Conservation (phyloP, 257 asterid species). For the Nicotiana undulata region DNA sequence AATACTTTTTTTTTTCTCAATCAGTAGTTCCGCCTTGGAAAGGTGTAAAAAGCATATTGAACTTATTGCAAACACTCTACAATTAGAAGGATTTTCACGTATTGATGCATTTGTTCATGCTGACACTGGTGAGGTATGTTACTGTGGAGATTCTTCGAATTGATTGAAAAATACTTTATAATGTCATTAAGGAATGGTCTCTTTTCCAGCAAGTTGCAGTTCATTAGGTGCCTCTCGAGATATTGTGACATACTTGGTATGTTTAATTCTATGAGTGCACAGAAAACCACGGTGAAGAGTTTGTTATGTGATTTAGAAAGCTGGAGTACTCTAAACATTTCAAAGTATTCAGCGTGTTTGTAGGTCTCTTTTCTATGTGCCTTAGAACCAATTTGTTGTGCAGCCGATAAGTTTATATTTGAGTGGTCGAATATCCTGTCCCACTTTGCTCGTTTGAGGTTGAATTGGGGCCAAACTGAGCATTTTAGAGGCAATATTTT, state of each 20-base stretch:
- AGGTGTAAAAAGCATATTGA: slow-evolving; percentile 59
- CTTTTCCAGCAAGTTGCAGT: not conserved
- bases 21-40: slow-evolving; percentile 53
- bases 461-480: not conserved
- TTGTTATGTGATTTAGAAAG: not conserved
- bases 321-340: not conserved
- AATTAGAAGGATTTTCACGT: slow-evolving; percentile 82
- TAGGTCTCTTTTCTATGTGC: not conserved
- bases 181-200: not conserved
- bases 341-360: not conserved
- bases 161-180: not conserved
- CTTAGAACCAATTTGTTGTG: not conserved
- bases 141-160: not conserved
- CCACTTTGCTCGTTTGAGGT: not conserved
- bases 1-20: slow-evolving; percentile 8
- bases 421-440: not conserved
- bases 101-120: slow-evolving; percentile 82
- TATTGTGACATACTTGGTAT: not conserved
- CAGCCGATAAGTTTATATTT: not conserved
- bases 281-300: not conserved
- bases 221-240: not conserved
- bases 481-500: slow-evolving; percentile 1
- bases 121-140: slow-evolving; percentile 73
- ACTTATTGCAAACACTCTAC: slow-evolving; percentile 72
- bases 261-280: not conserved